A percentile compares a stretch with the other conserved stretches of the same genome.
Conservation (phyloP, 2,329 filamentous ascomycete genomes). For the Alternaria viburni region DNA sequence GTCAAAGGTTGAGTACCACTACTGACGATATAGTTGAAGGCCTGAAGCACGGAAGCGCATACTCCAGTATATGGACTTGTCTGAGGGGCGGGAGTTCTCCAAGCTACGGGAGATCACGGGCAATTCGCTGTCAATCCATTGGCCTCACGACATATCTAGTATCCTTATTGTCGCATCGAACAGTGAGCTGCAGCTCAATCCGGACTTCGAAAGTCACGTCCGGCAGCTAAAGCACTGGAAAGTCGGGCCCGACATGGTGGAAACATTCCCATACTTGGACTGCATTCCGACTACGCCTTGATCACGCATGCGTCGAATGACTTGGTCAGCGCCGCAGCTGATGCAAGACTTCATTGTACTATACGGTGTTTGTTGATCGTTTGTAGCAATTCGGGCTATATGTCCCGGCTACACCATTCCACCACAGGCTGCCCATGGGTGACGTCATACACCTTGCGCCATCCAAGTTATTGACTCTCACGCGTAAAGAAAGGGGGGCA, state of each 20-base stretch:
- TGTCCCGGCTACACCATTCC: background rate
- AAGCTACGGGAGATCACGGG: slow-evolving; percentile 1
- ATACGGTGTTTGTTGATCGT: background rate
- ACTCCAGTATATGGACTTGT: background rate
- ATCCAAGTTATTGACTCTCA: background rate
- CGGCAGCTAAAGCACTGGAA: background rate
- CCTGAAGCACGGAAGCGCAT: background rate
- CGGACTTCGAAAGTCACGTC: background rate
- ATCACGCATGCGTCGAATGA: background rate
- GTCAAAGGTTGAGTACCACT: background rate
- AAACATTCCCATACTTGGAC: background rate
- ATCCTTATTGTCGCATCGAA: background rate
- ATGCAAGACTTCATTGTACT: background rate
- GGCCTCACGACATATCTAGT: slow-evolving; percentile 4
- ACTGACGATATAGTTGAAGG: background rate
- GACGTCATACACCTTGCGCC: background rate
- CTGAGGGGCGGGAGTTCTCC: slow-evolving; percentile 10
- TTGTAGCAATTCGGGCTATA: background rate
- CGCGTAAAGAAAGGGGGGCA: background rate
- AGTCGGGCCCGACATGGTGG: background rate
- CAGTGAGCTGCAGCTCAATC: background rate
- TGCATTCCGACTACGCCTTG: background rate
- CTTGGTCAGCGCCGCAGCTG: background rate
- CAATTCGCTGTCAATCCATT: slow-evolving; percentile 7
- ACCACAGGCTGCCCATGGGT: background rate